A percentile compares a stretch with the other conserved stretches of the same genome.
Evolutionary conservation across 1,139 yeast species (phyloP).

Genomic region (Diutina mesorugosa): DNA sequence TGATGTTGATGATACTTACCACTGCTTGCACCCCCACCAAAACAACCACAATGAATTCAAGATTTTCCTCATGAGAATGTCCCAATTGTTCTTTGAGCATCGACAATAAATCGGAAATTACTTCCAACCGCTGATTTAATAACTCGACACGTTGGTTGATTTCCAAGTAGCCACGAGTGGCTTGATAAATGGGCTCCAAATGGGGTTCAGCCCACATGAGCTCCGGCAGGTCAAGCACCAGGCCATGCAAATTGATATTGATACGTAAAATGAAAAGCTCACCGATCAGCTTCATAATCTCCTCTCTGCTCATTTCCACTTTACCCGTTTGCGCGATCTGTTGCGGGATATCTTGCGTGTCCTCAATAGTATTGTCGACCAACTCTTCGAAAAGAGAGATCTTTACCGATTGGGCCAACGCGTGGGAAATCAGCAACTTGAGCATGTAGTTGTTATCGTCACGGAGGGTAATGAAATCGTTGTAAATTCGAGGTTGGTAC

Average conservation of each 20-base stretch:
- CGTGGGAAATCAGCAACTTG: constrained; percentile 80
- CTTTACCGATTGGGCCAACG: constrained; percentile 85
- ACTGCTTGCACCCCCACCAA: constrained; percentile 85
- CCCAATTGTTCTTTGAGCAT: constrained; percentile 96
- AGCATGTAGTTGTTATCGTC: constrained; percentile 89
- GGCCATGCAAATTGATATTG: constrained; percentile 86
- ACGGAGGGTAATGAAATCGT: constrained; percentile 83
- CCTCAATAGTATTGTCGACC: constrained; percentile 92
- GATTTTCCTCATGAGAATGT: constrained; percentile 79
- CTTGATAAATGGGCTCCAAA: constrained; percentile 91
- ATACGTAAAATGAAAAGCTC: constrained; percentile 85
- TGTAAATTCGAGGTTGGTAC: constrained; percentile 89
- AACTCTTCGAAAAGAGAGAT: constrained; percentile 89
- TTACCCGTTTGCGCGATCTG: constrained; percentile 91
- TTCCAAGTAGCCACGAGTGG: constrained; percentile 87
- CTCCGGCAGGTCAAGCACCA: constrained; percentile 91
- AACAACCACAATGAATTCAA: constrained; percentile 87
- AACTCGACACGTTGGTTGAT: constrained; percentile 86
- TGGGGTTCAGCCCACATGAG: constrained; percentile 99
- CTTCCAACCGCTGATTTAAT: constrained; percentile 83
- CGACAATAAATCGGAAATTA: constrained; percentile 80
- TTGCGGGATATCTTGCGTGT: constrained; percentile 92
- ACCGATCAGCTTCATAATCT: constrained; percentile 93
- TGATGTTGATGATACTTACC: constrained; percentile 68
- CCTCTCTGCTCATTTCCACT: constrained; percentile 87